Evolutionary conservation across 176 grass and related monocot genomes (phyloP), one percentile per base, ranked within the genome.

Genomic region (Carex parvula): DNA sequence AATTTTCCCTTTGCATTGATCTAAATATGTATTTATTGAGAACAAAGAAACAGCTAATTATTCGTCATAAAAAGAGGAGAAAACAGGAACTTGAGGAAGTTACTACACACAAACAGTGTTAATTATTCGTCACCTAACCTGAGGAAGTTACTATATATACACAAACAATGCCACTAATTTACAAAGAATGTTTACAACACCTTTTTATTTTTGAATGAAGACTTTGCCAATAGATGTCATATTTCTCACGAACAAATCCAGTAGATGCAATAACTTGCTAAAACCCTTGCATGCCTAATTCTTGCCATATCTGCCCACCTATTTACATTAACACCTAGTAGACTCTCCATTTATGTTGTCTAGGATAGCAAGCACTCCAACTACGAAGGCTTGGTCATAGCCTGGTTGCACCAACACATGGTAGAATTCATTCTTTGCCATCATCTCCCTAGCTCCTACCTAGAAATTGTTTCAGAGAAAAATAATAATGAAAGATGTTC

Each of bases 281-380:
- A 78, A 57, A 52, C 0, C 73, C 48, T 33, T 78, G 73, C 26
- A 78, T 18, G 26, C 48, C 24, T 30, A 57, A 3, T 78, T 35
- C 16, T 56, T 30, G 52, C 6, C 21, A 16, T 30, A 32, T 54
- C 4, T 55, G 52, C 68, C 84, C 14, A 22, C 41, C 60, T 69
- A 24, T 75, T 48, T 35, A 15, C 79, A 53, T 60, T 42, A 97
- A 84, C 95, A 95, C 74, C 84, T 95, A 59, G 95, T 98, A 24
- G 92, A 90, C 68, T 98, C 95, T 55, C 92, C 92, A 70, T 98
- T 64, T 3, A 93, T 95, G 64, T 95, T 94, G 84, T 98, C 95
- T 64, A 98, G 91, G n/a, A 98, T 92, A 42, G 89, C 95, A 68
- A 98, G 63, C 15, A 98, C 86, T 17, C 86, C 92, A 66, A 90